Base-by-base conservation (phyloP, 495 filamentous ascomycete genomes). In the Penicillium simplicissimum region DNA sequence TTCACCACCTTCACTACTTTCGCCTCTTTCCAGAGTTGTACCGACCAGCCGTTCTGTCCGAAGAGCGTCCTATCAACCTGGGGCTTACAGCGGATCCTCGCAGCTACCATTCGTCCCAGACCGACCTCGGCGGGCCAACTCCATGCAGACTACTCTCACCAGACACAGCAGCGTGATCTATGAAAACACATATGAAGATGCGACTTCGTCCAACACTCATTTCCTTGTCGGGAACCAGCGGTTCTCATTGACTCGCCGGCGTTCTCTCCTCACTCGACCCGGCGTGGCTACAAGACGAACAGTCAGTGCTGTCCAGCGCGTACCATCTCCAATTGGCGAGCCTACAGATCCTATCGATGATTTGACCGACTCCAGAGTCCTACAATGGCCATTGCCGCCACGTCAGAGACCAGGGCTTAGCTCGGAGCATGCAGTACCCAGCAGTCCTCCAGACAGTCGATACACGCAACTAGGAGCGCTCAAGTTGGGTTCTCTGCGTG, bases 391-490 rank as follows among this genome's bases (percentile, higher is more conserved):
- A 7, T 52, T 70, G 35, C 69, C 67, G 21, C 59, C 60, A 25
- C 59, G 54, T 8, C 55, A 62, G 14, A 51, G 61, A 57, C 23
- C 58, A 28, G 31, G 49, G 4, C 38, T 61, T 11, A 47, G 28
- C 1, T 11, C 38, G 1, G 31, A 42, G 28, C 33, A 62, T 14
- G 40, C 55, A 8, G 73, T 76, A 15, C 73, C 78, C 9, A 58
- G 70, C 23, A 82, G 79, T 45, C 81, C 81, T 15, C 68, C 60
- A 23, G 77, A 76, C 49, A 66, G 79, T 33, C 74, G 74, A 23
- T 81, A 81, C 59, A 77, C 78, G n/a, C 78, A 84, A 59, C 60
- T 84, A 17, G 80, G 80, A 35, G 77, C 78, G 2, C 68, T 84
- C 25, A 79, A 78, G 43, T 55, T 82, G 19, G 81, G 81, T 17